These are phyloP conservation scores for Crotalaria pallida DNA, from an alignment of 306 rosid genomes.

Conservation along the genomic window DNA sequence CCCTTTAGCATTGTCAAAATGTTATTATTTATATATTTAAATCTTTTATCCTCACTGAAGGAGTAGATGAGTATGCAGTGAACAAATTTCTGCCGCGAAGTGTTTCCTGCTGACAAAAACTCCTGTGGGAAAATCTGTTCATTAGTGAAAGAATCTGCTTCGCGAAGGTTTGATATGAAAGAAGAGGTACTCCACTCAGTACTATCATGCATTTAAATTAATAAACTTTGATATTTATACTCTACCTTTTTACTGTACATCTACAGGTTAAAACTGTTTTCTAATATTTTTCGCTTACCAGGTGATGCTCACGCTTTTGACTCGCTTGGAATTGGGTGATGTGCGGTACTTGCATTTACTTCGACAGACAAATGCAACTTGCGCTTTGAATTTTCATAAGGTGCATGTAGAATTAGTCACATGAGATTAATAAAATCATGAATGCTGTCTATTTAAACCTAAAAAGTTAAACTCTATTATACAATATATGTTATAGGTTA, in stretches of 20 bases:
- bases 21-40: constrained; percentile 13
- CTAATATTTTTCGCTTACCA: constrained; percentile 33
- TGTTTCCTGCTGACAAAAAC: constrained; percentile 47
- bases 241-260: constrained; percentile 8
- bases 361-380: constrained; percentile 70
- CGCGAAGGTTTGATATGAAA: constrained; percentile 85
- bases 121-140: constrained; percentile 57
- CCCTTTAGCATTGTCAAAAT: not conserved
- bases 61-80: constrained; percentile 74
- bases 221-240: constrained; percentile 13
- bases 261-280: constrained; percentile 10
- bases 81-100: constrained; percentile 72
- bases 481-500: not conserved
- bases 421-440: constrained; percentile 2
- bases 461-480: not conserved
- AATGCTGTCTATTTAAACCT: not conserved
- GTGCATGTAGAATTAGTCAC: constrained; percentile 29
- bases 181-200: constrained; percentile 68
- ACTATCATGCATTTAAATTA: constrained; percentile 22
- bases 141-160: constrained; percentile 71
- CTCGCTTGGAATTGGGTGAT: constrained; percentile 89
- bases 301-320: constrained; percentile 89
- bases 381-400: constrained; percentile 72
- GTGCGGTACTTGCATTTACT: constrained; percentile 68
- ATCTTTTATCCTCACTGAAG: constrained; percentile 61